Evolutionary conservation across 202 grass and related monocot genomes (phyloP), one percentile per base, ranked within the genome.

Genomic region (Schoenoplectus triqueter): DNA sequence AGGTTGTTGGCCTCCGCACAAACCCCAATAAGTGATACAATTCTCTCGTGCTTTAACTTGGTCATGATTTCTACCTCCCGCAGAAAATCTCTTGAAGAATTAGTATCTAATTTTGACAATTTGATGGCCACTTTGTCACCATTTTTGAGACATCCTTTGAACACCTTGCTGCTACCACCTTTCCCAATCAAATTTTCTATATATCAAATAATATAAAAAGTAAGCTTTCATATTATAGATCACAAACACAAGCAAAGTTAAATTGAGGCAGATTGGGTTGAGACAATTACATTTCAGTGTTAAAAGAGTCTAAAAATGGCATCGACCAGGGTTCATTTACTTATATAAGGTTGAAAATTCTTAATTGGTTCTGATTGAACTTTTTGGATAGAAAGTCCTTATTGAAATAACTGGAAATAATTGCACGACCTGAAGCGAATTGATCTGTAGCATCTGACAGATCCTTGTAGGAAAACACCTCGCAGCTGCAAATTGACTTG

Each of bases 171-270:
- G 86, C 90, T 92, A 82, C 90, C 96, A 48, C 96, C 96, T 59
- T 99, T 99, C 42, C 93, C 96, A n/a, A 96, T 92, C 80, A 94
- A 87, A 82, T 99, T 94, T 82, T 87, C 95, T 98, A 86, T 86
- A 72, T 64, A 62, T 86, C 44, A 63, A 40, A 55, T 1, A 69
- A 71, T 41, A 69, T 70, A 41, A 69, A 54, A 39, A 11, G 4
- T 66, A 45, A 80, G 40, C 0, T 82, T 82, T 39, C 39, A 65
- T 4, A 78, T 60, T 64, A 0, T 52, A 59, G 62, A 86, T 20
- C 40, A 52, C 14, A 47, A 20, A 66, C 14, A 66, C 11, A 48
- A 15, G 40, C 18, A 55, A 69, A 75, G 9, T 75, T 52, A 2
- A 75, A 75, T 55, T 75, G 41, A 70, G 42, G 19, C 44, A 48